Base-by-base conservation (phyloP, 257 asterid genomes). In the Anisodus tanguticus region DNA sequence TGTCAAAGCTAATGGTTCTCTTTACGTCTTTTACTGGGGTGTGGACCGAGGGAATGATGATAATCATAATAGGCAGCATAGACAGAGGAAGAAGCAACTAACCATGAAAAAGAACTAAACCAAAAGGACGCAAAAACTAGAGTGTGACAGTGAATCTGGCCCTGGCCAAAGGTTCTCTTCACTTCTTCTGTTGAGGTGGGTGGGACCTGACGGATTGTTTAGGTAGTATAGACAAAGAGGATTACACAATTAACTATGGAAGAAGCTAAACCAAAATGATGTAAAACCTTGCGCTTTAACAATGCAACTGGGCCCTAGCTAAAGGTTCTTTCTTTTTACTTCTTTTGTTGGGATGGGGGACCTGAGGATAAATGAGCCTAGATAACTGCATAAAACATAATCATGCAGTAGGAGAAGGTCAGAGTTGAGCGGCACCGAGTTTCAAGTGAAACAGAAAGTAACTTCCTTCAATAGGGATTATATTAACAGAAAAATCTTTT, bases 321-420 rank as follows among this genome's bases (percentile, higher is more conserved):
- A 76, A 76, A 51, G 63, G 62, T 53, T 51, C 81, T 22, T 74
- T 76, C 81, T 76, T 49, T 49, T 74, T 74, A 22, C 60, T 49
- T 74, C 59, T 49, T 51, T 76, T 76, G n/a, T 51, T 26, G 63
- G 81, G 81, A 51, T 51, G 62, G 41, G 45, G 60, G 7, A 74
- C 19, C n/a, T 19, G 22, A 74, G 43, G 62, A 74, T 22, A 19
- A 49, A 74, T 49, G 62, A 76, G 43, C 64, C 26, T 53, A 53
- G 63, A 76, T 76, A 76, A 22, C 26, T 15, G 26, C 63, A 53
- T 15, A 76, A 22, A 76, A 76, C 64, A 51, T 26, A 53, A 26
- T 51, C 64, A 76, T 51, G 22, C 63, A 51, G 47, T 76, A 26
- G 47, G 26, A 76, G 31, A 71, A 71, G 45, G 59, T 51, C 13